phyloP scores from a whole-genome alignment of 192 early-diverging fungal genomes.

The Backusella liffmaniae region DNA sequence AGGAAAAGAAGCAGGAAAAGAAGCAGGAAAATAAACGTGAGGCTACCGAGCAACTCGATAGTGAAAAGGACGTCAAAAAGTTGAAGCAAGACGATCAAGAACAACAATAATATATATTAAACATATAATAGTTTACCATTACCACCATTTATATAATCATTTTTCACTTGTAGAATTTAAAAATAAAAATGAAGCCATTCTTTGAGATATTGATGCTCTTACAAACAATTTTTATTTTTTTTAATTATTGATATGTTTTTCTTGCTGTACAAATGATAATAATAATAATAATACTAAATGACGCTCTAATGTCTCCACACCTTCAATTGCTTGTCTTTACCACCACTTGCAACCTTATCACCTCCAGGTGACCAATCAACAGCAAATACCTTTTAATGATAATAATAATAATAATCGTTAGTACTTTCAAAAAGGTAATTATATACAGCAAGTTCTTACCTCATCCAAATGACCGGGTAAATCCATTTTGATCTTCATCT shows the following conservation, averaged over 20 bases:
- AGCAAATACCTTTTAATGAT: conserved; percentile 64
- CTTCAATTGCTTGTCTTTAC: conserved; percentile 89
- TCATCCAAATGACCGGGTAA: conserved; percentile 97
- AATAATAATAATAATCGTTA: too few species aligned
- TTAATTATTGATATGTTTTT: neutral
- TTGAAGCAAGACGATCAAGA: neutral
- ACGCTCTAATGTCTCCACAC: conserved; percentile 59
- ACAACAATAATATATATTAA: neutral
- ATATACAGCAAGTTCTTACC: conserved; percentile 14
- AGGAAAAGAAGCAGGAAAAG: neutral
- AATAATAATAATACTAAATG: neutral
- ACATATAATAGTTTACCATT: neutral
- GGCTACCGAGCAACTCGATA: neutral
- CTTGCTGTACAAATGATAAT: conserved; percentile 14
- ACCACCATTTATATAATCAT: neutral
- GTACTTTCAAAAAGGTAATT: too few species aligned
- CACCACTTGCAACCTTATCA: conserved; percentile 89
- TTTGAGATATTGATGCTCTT: too few species aligned
- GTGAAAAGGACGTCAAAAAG: neutral
- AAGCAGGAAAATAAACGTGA: neutral
- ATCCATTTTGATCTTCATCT: conserved; percentile 87
- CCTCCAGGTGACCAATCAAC: conserved; percentile 96
- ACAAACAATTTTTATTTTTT: neutral
- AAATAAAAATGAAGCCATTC: too few species aligned
- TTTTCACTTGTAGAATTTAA: too few species aligned